Conservation (phyloP, 306 rosid genomes). For the Coriaria nepalensis region DNA sequence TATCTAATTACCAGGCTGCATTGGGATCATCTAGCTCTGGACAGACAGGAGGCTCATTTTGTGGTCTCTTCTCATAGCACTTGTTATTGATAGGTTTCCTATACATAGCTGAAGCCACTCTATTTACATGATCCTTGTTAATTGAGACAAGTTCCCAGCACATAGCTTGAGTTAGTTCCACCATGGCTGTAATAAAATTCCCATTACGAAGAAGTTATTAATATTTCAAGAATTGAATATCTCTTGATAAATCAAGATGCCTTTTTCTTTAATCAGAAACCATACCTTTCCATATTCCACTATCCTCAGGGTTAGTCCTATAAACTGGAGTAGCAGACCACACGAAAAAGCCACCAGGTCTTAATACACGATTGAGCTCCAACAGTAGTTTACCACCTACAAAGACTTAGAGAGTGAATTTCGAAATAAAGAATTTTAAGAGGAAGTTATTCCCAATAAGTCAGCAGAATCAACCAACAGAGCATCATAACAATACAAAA, state of each 20-base stretch:
- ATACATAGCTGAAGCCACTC: conserved; percentile 60
- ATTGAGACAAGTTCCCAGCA: conserved; percentile 71
- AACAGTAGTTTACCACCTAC: conserved; percentile 97
- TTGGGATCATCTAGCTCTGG: conserved; percentile 48
- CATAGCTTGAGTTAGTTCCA: conserved; percentile 46
- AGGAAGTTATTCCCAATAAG: no score
- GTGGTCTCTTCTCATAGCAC: conserved; percentile 55
- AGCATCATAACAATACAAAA: conserved; percentile 1
- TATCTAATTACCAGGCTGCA: conserved; percentile 62
- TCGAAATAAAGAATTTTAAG: conserved; percentile 1
- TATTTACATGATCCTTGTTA: conserved; percentile 57
- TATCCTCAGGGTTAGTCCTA: conserved; percentile 75
- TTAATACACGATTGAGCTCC: conserved; percentile 88
- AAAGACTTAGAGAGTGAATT: conserved; percentile 17
- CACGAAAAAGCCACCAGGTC: conserved; percentile 94
- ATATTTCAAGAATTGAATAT: no score
- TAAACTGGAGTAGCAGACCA: conserved; percentile 99
- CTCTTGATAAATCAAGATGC: no score
- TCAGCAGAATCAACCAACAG: no score
- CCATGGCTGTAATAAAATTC: conserved; percentile 40
- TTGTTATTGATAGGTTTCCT: conserved; percentile 62
- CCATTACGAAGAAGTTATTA: no score
- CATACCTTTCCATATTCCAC: conserved; percentile 74
- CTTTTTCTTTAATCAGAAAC: no score
- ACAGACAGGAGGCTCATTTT: conserved; percentile 65